Base-by-base conservation (phyloP, 1,284 basidiomycete species). In the Pulveroboletus sp. region DNA sequence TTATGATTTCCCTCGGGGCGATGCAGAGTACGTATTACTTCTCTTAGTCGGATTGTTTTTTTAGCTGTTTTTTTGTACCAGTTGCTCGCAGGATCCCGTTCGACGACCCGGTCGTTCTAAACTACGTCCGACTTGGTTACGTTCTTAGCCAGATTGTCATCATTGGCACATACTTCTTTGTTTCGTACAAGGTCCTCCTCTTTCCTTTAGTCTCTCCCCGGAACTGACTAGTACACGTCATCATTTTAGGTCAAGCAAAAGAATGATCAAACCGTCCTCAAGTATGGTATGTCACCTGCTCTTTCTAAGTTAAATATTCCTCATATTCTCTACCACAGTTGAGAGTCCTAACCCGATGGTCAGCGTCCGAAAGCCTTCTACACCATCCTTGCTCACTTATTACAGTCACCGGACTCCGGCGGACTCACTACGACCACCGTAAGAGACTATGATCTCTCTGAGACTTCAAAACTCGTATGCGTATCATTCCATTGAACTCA, bases 221-320 rank as follows among this genome's bases (percentile, higher is more conserved):
- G 44, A 25, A 33, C 54, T 60, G 22, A 67, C 25, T 24, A 17
- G 49, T n/a, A 53, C 64, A 69, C 66, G 59, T 69, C 51, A 54
- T 54, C 63, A 50, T 49, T n/a, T 31, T 65, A 95, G 92, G 86
- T 98, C 76, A 95, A 94, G 81, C 79, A 83, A 67, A 96, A 94
- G 83, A 98, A 98, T 72, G 96, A 98, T 76, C 83, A 92, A 72
- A 94, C 94, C 4, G 92, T 97, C 36, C 80, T 98, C 67, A 98
- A 98, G 83, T 98, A 96, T 73, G 88, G 87, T 87, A 43, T 51
- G 83, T 78, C 25, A 2, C 12, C 26, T 33, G n/a, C 15, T 43
- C 29, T 31, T n/a, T 53, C 22, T 11, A 29, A 31, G 17, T 42
- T 22, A 15, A 25, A 40, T n/a, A n/a, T n/a, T n/a, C n/a, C n/a